Evolutionary conservation across 495 filamentous ascomycete genomes (phyloP).

Genomic region (Xylona heveae): DNA sequence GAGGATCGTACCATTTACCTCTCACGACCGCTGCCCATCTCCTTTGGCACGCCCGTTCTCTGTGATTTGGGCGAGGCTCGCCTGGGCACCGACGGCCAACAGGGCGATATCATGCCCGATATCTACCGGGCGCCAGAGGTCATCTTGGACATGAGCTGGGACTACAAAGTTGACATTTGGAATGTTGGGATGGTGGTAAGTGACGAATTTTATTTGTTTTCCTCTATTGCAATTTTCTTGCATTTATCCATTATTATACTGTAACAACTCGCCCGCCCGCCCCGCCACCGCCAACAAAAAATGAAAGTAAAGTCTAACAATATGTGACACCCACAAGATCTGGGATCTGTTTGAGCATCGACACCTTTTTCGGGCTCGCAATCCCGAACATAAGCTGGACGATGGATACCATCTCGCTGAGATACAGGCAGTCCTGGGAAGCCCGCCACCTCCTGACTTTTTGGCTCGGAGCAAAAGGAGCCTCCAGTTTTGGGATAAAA

Average conservation of each 20-base stretch:
- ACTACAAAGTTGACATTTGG: slow-evolving; percentile 9
- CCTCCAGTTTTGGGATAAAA: slow-evolving; percentile 7
- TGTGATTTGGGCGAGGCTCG: slow-evolving; percentile 4
- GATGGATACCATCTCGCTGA: slow-evolving; percentile 15
- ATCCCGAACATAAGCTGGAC: slow-evolving; percentile 6
- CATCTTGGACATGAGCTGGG: slow-evolving; percentile 7
- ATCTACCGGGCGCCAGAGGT: slow-evolving; percentile 8
- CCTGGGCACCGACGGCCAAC: slow-evolving; percentile 1
- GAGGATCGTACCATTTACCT: slow-evolving; percentile 3
- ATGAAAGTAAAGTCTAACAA: too few species aligned
- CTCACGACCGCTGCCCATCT: slow-evolving; percentile 1
- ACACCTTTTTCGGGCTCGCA: slow-evolving; percentile 6
- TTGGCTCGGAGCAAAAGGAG: slow-evolving; percentile 5
- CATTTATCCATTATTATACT: too few species aligned
- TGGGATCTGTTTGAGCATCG: slow-evolving; percentile 16
- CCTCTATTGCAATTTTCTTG: slow-evolving; percentile 5
- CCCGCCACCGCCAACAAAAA: too few species aligned
- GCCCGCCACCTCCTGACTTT: slow-evolving; percentile 12
- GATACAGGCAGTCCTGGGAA: slow-evolving; percentile 15
- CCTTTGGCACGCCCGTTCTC: not conserved
- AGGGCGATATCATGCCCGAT: slow-evolving; percentile 6
- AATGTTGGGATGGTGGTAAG: slow-evolving; percentile 8
- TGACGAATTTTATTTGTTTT: slow-evolving; percentile 1
- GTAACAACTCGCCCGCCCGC: too few species aligned
- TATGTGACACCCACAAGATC: too few species aligned